These are phyloP conservation scores for Nepenthes alata DNA, from an alignment of 179 eudicot species.

Conservation along the genomic window DNA sequence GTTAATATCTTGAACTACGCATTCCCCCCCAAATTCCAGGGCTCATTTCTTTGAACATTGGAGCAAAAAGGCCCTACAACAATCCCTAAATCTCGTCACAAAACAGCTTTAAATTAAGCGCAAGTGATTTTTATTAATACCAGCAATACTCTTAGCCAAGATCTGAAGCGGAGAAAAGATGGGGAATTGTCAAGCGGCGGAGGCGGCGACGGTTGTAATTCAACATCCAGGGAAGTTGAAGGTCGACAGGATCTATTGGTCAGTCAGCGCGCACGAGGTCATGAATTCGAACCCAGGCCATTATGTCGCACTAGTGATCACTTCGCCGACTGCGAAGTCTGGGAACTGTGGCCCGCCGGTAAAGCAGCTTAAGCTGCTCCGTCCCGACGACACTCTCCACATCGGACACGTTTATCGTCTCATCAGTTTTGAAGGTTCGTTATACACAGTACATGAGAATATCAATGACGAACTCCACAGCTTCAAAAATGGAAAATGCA, in stretches of 20 bases:
- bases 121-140: too few relatives aligned
- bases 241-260: conserved; percentile 39
- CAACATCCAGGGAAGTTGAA: conserved; percentile 40
- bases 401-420: conserved; percentile 72
- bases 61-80: too few relatives aligned
- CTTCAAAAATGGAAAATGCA: too few relatives aligned
- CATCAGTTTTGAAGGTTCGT: conserved; percentile 50
- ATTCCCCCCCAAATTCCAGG: too few relatives aligned
- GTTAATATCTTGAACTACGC: too few relatives aligned
- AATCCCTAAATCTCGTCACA: too few relatives aligned
- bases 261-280: conserved; percentile 47
- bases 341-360: conserved; percentile 14
- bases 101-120: too few relatives aligned
- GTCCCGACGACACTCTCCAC: conserved; percentile 44
- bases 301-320: conserved; percentile 50
- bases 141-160: too few relatives aligned
- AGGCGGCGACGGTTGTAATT: conserved; percentile 57
- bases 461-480: too few relatives aligned
- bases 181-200: conserved; percentile 89
- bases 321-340: conserved; percentile 6
- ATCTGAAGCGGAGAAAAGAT: conserved; percentile 9
- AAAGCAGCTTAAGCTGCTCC: conserved; percentile 52
- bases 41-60: too few relatives aligned
- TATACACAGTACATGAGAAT: too few relatives aligned
- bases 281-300: conserved; percentile 65